These are phyloP conservation scores for Cytospora chrysosperma DNA, from an alignment of 2,329 filamentous ascomycete genomes.

Conservation along the genomic window DNA sequence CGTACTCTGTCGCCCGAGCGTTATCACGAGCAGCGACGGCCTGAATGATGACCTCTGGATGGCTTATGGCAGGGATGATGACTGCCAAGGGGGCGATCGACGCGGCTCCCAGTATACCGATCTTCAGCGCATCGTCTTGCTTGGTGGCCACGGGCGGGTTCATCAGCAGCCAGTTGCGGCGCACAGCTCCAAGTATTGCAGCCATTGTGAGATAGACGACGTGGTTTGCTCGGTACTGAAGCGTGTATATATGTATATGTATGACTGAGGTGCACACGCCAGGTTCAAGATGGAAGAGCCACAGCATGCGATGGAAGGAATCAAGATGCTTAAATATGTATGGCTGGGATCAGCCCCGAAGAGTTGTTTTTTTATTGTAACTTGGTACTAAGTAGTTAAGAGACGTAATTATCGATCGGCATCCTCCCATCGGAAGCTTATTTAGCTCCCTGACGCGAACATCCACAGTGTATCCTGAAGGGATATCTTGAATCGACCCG, in stretches of 20 bases:
- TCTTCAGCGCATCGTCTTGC: constrained; percentile 33
- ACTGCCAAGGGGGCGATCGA: constrained; percentile 41
- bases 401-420: no score
- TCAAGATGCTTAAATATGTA: no score
- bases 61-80: constrained; percentile 49
- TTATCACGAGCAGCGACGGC: constrained; percentile 52
- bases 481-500: no score
- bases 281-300: background rate
- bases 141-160: constrained; percentile 16
- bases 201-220: constrained; percentile 29
- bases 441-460: no score
- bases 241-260: background rate
- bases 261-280: no score
- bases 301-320: background rate
- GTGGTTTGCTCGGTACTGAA: background rate
- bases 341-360: no score
- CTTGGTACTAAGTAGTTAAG: no score
- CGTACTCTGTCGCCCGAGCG: constrained; percentile 47
- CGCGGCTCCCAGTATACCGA: constrained; percentile 44
- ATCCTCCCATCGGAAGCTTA: no score
- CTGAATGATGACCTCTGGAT: constrained; percentile 53
- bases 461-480: no score
- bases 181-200: constrained; percentile 18
- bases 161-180: constrained; percentile 25
- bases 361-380: no score